Evolutionary conservation across 352 stramenopile genomes (phyloP), one percentile per base, ranked within the genome.

Genomic region (Pythium apleroticum): DNA sequence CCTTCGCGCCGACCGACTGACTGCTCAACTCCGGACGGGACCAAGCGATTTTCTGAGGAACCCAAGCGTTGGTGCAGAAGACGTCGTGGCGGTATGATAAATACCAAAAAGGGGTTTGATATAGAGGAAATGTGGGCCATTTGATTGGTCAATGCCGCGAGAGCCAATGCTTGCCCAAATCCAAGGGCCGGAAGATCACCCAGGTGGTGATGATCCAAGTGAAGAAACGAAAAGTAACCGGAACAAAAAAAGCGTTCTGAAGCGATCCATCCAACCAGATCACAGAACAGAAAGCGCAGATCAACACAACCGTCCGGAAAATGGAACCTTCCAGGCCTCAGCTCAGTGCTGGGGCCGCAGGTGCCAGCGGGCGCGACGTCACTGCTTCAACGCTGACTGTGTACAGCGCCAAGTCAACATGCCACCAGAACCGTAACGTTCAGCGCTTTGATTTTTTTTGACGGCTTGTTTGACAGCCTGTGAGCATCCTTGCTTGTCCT

Each of bases 31-130:
- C n/a, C 41, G 54, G 60, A 60, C 37, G 37, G 37, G 39, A 61
- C 60, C 60, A 67, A 67, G 60, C 60, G 60, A 67, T 67, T 67
- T 67, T 67, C 60, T 67, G 52, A 61, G 60, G 60, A 67, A 67
- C 35, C 14, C 15, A 12, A 31, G 52, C 19, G 9, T 46, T 8
- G 37, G 14, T 22, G 4, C 17, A 46, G 17, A 14, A 46, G 3
- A 22, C 9, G 37, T 20, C 22, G 22, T 9, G 37, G 8, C 14
- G 4, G 4, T 22, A 3, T 22, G 11, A 19, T 41, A 15, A 41
- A 17, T 46, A 22, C 6, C 37, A 46, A 22, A 24, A 46, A 8
- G 8, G 4, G 37, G 37, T 46, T 14, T 8, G 37, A 4, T 46
- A 17, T 9, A 3, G 14, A 22, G 3, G 17, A 10, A 46, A 22